phyloP scores from a whole-genome alignment of 192 early-diverging fungal species.

The Coemansia sp. region DNA sequence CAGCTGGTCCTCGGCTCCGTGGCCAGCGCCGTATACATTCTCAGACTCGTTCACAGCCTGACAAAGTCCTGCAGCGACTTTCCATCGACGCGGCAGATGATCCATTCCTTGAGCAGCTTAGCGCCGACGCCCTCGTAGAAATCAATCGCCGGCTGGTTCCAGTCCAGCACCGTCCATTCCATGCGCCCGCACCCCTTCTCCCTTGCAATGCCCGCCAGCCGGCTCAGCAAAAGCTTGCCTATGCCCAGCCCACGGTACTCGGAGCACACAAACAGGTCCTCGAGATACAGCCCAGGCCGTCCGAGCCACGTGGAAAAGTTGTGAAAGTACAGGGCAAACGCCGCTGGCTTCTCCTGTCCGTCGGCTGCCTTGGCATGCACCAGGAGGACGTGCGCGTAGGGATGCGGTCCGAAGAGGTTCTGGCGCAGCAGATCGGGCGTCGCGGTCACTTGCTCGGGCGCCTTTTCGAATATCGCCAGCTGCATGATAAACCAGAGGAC shows the following conservation, averaged over 20 bases:
- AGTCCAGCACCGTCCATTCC: slow-evolving; percentile 86
- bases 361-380: slow-evolving; percentile 52
- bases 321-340: slow-evolving; percentile 83
- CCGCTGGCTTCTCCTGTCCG: slow-evolving; percentile 58
- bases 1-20: slow-evolving; percentile 3
- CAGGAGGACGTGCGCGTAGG: slow-evolving; percentile 71
- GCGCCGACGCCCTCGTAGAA: slow-evolving; percentile 80
- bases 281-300: slow-evolving; percentile 79
- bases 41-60: slow-evolving; percentile 20
- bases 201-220: slow-evolving; percentile 67
- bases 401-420: slow-evolving; percentile 66
- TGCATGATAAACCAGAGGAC: slow-evolving; percentile 72
- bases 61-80: slow-evolving; percentile 60
- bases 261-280: slow-evolving; percentile 75
- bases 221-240: slow-evolving; percentile 67
- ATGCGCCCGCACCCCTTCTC: slow-evolving; percentile 71
- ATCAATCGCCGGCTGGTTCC: slow-evolving; percentile 77
- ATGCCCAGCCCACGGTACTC: slow-evolving; percentile 68
- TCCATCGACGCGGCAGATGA: slow-evolving; percentile 69
- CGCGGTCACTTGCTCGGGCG: slow-evolving; percentile 67
- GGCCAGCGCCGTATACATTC: not conserved
- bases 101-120: slow-evolving; percentile 72
- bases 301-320: slow-evolving; percentile 81
- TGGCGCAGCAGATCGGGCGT: slow-evolving; percentile 65
- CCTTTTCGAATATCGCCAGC: slow-evolving; percentile 79